These are phyloP conservation scores for Sporothrix inflata DNA, from an alignment of 2,329 filamentous ascomycete species.

Conservation along the genomic window DNA sequence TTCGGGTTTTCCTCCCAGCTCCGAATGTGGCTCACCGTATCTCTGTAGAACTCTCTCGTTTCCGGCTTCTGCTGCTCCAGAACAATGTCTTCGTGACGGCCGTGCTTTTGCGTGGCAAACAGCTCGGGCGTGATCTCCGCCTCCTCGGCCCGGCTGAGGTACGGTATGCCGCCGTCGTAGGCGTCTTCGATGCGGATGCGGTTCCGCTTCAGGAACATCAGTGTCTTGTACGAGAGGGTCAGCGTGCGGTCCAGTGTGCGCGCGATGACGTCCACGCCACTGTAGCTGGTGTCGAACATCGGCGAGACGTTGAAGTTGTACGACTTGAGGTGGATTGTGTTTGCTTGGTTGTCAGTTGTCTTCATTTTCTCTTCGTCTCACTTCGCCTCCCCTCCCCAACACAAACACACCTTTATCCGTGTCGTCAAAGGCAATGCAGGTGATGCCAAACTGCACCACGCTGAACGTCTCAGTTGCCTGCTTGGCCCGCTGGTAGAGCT, in stretches of 20 bases:
- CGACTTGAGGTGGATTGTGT: conserved; percentile 32
- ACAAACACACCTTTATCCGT: background rate
- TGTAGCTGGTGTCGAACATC: conserved; percentile 34
- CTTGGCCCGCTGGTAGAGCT: conserved; percentile 39
- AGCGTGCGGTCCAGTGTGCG: conserved; percentile 38
- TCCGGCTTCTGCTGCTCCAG: conserved; percentile 24
- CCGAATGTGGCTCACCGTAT: conserved; percentile 15
- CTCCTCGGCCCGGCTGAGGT: conserved; percentile 39
- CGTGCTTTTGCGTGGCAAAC: background rate
- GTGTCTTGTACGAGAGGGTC: conserved; percentile 38
- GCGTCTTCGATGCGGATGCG: conserved; percentile 38
- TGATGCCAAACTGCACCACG: conserved; percentile 45
- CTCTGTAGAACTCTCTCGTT: conserved; percentile 31
- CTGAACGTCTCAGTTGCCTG: conserved; percentile 40
- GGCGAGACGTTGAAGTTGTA: conserved; percentile 43
- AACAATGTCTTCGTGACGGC: background rate
- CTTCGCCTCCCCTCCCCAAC: background rate
- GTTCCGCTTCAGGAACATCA: conserved; percentile 39
- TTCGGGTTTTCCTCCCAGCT: conserved; percentile 28
- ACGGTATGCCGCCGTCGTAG: conserved; percentile 39
- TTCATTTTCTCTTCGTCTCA: conserved; percentile 29
- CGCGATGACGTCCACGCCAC: conserved; percentile 32
- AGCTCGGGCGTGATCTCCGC: conserved; percentile 20
- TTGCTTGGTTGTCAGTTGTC: too few relatives aligned
- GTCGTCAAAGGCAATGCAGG: conserved; percentile 37